Percentiles rank a stretch among this genome's conserved stretches.
These are phyloP conservation scores for Hylodesmum podocarpum DNA, from an alignment of 306 rosid genomes.

Conservation along the genomic window DNA sequence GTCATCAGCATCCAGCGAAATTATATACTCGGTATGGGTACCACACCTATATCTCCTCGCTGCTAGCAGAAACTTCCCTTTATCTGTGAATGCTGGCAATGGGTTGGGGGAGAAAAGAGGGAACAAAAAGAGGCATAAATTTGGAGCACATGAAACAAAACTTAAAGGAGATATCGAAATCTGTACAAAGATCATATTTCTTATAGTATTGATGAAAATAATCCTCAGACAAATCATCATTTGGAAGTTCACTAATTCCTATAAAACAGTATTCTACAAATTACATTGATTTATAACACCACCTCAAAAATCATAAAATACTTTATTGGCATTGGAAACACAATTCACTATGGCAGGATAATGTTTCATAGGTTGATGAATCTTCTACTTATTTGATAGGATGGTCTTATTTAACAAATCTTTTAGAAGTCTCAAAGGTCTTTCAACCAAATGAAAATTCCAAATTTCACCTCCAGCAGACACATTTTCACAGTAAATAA, in stretches of 20 bases:
- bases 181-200: not conserved
- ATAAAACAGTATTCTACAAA: conserved; percentile 2
- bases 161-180: conserved; percentile 16
- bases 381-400: no score
- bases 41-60: conserved; percentile 92
- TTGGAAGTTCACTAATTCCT: not conserved
- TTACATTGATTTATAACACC: not conserved
- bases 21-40: conserved; percentile 83
- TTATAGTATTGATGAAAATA: not conserved
- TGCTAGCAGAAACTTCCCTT: conserved; percentile 93
- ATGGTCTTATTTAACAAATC: not conserved
- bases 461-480: conserved; percentile 1
- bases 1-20: conserved; percentile 89
- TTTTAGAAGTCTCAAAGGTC: not conserved
- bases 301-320: not conserved
- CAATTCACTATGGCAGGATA: no score
- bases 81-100: conserved; percentile 79
- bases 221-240: not conserved
- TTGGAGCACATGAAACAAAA: conserved; percentile 14
- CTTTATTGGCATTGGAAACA: no score
- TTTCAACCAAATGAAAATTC: not conserved
- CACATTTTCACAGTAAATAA: not conserved
- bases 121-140: conserved; percentile 5
- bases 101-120: not conserved
- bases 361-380: no score